Base-by-base conservation (phyloP, 495 filamentous ascomycete genomes). In the Lophiotrema nucula region DNA sequence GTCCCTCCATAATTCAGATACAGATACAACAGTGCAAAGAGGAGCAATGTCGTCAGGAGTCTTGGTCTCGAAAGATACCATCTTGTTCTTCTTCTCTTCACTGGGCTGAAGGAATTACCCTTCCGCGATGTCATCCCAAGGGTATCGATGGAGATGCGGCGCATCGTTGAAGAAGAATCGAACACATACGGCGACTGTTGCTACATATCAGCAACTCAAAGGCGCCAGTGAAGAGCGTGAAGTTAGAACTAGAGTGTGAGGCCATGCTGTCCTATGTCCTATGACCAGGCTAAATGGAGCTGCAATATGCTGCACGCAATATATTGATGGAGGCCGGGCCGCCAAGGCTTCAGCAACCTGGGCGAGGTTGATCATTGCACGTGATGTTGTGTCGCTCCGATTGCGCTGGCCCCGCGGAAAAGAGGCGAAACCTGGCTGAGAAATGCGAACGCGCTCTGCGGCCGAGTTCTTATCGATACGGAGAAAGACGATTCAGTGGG, bases 251-350 rank as follows among this genome's bases (percentile, higher is more conserved):
- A 43, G 25, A 13, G 13, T 27, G 44, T 52, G 53, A 57, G 53
- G 60, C 53, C 60, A 63, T 63, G 53, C 28, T 63, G 60, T 63
- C 43, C 53, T 33, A n/a, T n/a, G n/a, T n/a, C n/a, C n/a, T 46
- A 56, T 57, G 53, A 21, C 46, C 47, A 57, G 60, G 60, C 60
- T 63, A 63, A 63, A 63, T 63, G 38, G 56, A 56, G 59, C 53
- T 39, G 47, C 53, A 62, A 62, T 62, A 53, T 57, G 53, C 28
- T 56, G 51, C 33, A 35, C 26, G 44, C 31, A 24, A 50, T 62
- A 56, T 31, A 52, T 49, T 56, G 45, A 61, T 46, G 23, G n/a
- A 41, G 13, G 38, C 50, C 42, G 51, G 43, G 31, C 43, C 18
- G 49, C 49, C 43, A 54, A 61, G 57, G 47, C 54, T 41, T 38